Evolutionary conservation across 2,329 filamentous ascomycete genomes (phyloP).

Genomic region (Chrysosporium keratinophilum): DNA sequence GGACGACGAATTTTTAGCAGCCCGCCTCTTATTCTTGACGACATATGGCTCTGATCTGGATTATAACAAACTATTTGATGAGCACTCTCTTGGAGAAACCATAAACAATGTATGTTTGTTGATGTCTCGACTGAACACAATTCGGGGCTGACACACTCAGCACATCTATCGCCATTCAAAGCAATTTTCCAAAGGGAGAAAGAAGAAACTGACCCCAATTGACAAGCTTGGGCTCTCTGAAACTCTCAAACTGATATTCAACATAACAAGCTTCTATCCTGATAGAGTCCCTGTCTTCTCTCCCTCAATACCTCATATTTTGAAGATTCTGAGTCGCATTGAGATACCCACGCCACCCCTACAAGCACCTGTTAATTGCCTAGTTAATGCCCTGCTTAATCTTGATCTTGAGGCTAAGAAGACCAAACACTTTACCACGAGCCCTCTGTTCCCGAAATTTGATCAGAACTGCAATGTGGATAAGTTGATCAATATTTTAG

Average conservation of each 20-base stretch:
- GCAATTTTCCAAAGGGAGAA: slow-evolving; percentile 38
- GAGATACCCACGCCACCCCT: slow-evolving; percentile 56
- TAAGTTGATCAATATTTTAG: slow-evolving; percentile 60
- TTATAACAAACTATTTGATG: slow-evolving; percentile 53
- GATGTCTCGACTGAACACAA: neutral
- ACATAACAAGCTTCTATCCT: slow-evolving; percentile 66
- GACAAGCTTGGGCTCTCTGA: slow-evolving; percentile 72
- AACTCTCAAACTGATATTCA: slow-evolving; percentile 80
- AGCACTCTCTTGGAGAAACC: slow-evolving; percentile 56
- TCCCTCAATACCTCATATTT: slow-evolving; percentile 56
- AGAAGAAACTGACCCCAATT: slow-evolving; percentile 37
- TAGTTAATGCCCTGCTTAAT: slow-evolving; percentile 74
- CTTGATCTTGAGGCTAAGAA: slow-evolving; percentile 55
- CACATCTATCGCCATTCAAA: slow-evolving; percentile 62
- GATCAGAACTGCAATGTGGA: slow-evolving; percentile 51
- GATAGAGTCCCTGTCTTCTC: slow-evolving; percentile 54
- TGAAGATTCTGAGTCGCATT: slow-evolving; percentile 56
- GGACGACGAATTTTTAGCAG: slow-evolving; percentile 77
- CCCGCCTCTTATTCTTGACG: slow-evolving; percentile 67
- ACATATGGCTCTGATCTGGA: slow-evolving; percentile 67
- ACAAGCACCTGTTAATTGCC: slow-evolving; percentile 57
- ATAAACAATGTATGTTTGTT: slow-evolving; percentile 44
- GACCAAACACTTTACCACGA: slow-evolving; percentile 33
- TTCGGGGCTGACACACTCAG: slow-evolving; percentile 19
- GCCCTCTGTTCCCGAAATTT: slow-evolving; percentile 56